Percentiles rank a stretch among this genome's conserved stretches.
phyloP scores from a whole-genome alignment of 805 yeast genomes.

The Saccharomycopsis selenospora region DNA sequence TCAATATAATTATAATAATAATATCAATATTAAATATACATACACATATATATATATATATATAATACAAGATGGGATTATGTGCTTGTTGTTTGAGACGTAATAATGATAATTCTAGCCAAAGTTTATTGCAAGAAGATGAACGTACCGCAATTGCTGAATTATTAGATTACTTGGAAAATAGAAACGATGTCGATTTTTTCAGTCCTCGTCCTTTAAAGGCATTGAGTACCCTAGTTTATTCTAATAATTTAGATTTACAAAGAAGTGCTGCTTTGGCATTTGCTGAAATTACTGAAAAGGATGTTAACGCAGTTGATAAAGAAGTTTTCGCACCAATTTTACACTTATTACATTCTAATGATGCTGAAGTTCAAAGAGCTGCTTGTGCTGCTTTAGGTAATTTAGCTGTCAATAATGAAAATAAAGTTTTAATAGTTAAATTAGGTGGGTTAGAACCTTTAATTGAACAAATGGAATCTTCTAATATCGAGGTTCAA shows the following conservation, averaged over 20 bases:
- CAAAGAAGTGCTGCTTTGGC: constrained; percentile 97
- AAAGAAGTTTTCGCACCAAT: constrained; percentile 93
- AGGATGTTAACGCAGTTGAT: constrained; percentile 85
- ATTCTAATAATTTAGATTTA: constrained; percentile 88
- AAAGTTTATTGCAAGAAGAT: constrained; percentile 84
- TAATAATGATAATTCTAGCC: constrained; percentile 54
- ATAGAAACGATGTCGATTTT: constrained; percentile 82
- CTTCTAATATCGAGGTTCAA: constrained; percentile 94
- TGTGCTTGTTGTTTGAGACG: constrained; percentile 43
- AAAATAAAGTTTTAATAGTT: constrained; percentile 85
- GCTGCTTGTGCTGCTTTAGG: constrained; percentile 99
- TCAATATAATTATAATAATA: too few relatives aligned
- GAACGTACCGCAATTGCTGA: constrained; percentile 96
- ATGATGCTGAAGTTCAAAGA: constrained; percentile 92
- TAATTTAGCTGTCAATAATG: constrained; percentile 95
- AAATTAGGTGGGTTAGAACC: constrained; percentile 99
- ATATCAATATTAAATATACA: too few relatives aligned
- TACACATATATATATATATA: background rate
- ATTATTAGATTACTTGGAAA: constrained; percentile 80
- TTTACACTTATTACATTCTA: constrained; percentile 72
- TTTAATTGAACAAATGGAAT: constrained; percentile 94
- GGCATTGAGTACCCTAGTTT: constrained; percentile 87
- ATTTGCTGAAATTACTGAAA: constrained; percentile 96
- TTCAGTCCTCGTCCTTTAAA: constrained; percentile 77
- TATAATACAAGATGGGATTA: constrained; percentile 37